Percentiles rank a stretch among this genome's conserved stretches.
Evolutionary conservation across 129 eudicot genomes (phyloP).

Genomic region (Glebionis coronaria): DNA sequence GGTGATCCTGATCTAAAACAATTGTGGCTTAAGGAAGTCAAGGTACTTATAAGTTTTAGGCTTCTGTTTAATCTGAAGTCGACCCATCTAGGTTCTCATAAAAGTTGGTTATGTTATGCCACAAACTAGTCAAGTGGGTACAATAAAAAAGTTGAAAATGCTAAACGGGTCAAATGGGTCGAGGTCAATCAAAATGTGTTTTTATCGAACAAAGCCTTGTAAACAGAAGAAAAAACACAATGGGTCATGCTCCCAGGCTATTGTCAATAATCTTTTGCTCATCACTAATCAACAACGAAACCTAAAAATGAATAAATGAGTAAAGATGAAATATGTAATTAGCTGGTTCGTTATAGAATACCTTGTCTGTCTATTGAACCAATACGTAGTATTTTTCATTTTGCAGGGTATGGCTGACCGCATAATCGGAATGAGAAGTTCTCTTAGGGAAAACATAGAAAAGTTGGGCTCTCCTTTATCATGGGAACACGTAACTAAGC

Average conservation of each 20-base stretch:
- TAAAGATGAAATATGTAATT: background rate
- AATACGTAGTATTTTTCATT: background rate
- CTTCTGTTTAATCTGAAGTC: background rate
- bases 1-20: constrained; percentile 73
- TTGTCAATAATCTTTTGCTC: too few relatives aligned
- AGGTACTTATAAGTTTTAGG: constrained; percentile 37
- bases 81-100: background rate
- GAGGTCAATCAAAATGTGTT: background rate
- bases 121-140: too few relatives aligned
- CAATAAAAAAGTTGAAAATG: too few relatives aligned
- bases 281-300: too few relatives aligned
- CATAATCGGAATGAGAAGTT: constrained; percentile 87
- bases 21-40: constrained; percentile 96
- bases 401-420: constrained; percentile 94
- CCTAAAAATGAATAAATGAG: background rate
- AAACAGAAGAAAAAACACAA: too few relatives aligned
- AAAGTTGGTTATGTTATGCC: background rate
- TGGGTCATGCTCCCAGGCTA: too few relatives aligned
- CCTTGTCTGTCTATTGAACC: background rate
- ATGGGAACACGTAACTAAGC: constrained; percentile 96
- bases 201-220: too few relatives aligned
- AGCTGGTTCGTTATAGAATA: background rate
- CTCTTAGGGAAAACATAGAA: constrained; percentile 79
- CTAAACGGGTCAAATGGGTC: background rate
- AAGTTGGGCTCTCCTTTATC: constrained; percentile 80